Evolutionary conservation across 345 rosid species (phyloP), one percentile per base, ranked within the genome.

Genomic region (Brassica juncea): DNA sequence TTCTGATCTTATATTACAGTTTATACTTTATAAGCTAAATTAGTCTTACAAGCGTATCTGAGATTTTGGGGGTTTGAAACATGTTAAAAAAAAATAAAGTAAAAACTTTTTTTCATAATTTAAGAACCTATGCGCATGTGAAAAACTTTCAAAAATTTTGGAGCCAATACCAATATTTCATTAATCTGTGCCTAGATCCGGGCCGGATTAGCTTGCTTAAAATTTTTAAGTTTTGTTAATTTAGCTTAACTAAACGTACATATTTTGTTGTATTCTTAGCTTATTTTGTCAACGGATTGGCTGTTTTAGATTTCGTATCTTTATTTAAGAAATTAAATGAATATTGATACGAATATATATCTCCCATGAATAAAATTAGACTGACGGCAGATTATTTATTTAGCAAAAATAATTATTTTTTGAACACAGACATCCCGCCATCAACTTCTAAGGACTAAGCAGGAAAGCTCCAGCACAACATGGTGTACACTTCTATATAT

Each of bases 361-460:
- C 60, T 9, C 62, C 12, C 25, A 19, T 8, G 28, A 19, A 19
- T 19, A 35, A 71, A 71, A 71, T 28, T 27, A 71, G 32, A 70
- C 32, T 34, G 54, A 58, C 11, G 1, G 14, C 39, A 35, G 3
- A 35, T 58, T 66, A 58, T 14, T 58, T 39, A 55, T 19, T 67
- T 67, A 44, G 8, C 14, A 59, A 44, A 59, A 67, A 44, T 66
- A 64, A 55, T 39, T 57, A 15, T 71, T 30, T 28, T 61, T 0
- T 4, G 8, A 59, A 66, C 11, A 79, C 72, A 66, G 73, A 72
- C 77, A 79, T 66, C 73, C 77, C 77, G 44, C 54, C 69, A 66
- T 57, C 81, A 66, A 66, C 66, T 63, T 71, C 58, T 52, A 55
- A 49, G 35, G 37, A 70, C 44, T 23, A 63, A 35, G 10, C 31